Percentiles rank a stretch among this genome's conserved stretches.
phyloP scores from a whole-genome alignment of 208 protist genomes.

The Hexamita inflata region DNA sequence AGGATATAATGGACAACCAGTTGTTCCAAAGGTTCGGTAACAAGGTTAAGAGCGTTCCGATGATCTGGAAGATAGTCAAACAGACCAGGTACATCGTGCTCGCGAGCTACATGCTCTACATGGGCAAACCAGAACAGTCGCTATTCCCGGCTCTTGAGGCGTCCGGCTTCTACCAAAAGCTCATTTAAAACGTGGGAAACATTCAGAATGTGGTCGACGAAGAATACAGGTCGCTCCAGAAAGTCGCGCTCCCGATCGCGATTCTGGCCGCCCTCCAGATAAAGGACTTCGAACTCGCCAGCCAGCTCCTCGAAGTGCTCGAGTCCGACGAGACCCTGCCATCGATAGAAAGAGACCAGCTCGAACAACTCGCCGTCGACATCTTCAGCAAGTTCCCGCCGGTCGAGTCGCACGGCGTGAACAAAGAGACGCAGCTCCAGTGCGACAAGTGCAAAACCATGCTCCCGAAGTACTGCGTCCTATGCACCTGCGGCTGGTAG shows the following conservation, averaged over 20 bases:
- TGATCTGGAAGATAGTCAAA: slow-evolving; percentile 3
- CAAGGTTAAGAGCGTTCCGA: no score
- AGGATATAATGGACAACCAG: not conserved
- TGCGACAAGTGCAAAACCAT: not conserved
- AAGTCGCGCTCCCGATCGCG: not conserved
- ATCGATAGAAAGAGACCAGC: not conserved
- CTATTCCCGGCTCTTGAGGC: slow-evolving; percentile 17
- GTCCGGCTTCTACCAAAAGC: slow-evolving; percentile 1
- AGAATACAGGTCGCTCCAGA: not conserved
- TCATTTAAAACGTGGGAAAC: no score
- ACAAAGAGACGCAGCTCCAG: not conserved
- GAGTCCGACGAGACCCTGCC: not conserved
- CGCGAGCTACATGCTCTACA: slow-evolving; percentile 15
- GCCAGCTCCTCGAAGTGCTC: not conserved
- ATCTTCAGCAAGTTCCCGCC: not conserved
- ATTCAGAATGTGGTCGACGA: no score
- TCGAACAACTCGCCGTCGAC: not conserved
- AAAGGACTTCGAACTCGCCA: not conserved
- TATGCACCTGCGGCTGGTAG: not conserved
- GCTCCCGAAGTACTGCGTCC: not conserved
- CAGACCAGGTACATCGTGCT: slow-evolving; percentile 23
- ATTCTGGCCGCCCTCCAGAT: not conserved
- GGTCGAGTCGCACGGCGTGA: not conserved
- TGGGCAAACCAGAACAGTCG: not conserved
- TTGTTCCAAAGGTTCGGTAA: not conserved